Conservation (phyloP, 345 rosid species). For the Leavenworthia alabamica region DNA sequence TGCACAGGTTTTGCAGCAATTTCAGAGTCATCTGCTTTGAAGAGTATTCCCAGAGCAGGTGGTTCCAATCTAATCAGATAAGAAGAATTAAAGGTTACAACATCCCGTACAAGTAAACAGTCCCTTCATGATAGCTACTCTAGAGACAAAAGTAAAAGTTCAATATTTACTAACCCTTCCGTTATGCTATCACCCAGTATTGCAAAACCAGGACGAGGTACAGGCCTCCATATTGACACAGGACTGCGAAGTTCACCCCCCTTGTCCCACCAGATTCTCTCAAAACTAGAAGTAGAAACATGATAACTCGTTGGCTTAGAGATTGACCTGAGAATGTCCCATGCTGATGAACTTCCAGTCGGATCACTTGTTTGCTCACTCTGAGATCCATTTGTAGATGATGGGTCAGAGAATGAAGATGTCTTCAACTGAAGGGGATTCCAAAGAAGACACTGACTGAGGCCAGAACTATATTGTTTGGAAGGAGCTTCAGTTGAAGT, state of each 20-base stretch:
- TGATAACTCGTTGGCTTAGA: constrained; percentile 57
- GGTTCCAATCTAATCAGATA: constrained; percentile 72
- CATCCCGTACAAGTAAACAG: constrained; percentile 8
- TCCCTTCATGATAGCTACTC: neutral
- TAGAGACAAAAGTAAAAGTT: neutral
- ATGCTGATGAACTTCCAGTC: constrained; percentile 61
- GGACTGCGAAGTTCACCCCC: constrained; percentile 88
- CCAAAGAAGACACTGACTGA: constrained; percentile 76
- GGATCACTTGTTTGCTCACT: constrained; percentile 41
- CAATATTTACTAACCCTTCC: constrained; percentile 63
- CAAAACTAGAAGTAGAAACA: constrained; percentile 78
- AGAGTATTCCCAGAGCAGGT: constrained; percentile 76
- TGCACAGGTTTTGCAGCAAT: constrained; percentile 85
- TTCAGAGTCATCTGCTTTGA: constrained; percentile 70
- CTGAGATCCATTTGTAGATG: constrained; percentile 29
- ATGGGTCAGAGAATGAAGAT: constrained; percentile 32
- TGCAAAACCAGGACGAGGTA: constrained; percentile 67
- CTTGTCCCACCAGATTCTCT: constrained; percentile 98
- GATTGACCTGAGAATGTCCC: constrained; percentile 76
- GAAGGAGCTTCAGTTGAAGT: constrained; percentile 57
- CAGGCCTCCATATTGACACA: constrained; percentile 92
- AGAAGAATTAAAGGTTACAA: constrained; percentile 18
- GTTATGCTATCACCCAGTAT: no score
- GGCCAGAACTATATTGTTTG: constrained; percentile 46
- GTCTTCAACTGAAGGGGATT: constrained; percentile 47